phyloP scores from a whole-genome alignment of 306 rosid species.

The Fragaria nilgerrensis region DNA sequence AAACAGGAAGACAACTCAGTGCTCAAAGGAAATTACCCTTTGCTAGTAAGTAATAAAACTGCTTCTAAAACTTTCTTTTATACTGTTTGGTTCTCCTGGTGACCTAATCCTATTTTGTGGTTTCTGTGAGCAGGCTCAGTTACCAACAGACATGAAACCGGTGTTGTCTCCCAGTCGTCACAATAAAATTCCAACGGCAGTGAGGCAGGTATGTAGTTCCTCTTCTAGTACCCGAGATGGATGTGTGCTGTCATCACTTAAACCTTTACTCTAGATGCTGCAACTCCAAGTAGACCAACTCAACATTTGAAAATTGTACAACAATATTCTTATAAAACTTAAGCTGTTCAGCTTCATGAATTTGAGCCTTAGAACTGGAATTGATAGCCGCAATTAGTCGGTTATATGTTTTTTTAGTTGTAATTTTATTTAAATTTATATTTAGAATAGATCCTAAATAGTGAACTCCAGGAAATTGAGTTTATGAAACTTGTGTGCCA shows the following conservation, averaged over 20 bases:
- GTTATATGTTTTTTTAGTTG: background rate
- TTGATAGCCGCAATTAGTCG: background rate
- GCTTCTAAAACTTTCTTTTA: slow-evolving; percentile 18
- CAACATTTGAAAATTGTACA: background rate
- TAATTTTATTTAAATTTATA: background rate
- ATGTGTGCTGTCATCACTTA: background rate
- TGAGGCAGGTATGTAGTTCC: slow-evolving; percentile 77
- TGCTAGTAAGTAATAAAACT: slow-evolving; percentile 63
- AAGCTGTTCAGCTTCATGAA: background rate
- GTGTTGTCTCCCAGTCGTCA: slow-evolving; percentile 61
- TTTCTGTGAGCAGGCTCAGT: slow-evolving; percentile 71
- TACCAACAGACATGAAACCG: slow-evolving; percentile 91
- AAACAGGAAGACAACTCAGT: slow-evolving; percentile 51
- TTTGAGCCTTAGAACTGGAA: background rate
- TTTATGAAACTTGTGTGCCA: background rate
- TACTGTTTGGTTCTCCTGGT: slow-evolving; percentile 25
- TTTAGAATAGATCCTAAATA: background rate
- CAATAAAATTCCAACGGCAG: slow-evolving; percentile 74
- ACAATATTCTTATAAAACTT: background rate
- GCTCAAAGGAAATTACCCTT: slow-evolving; percentile 79
- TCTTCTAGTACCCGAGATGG: background rate
- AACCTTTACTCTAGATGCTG: background rate
- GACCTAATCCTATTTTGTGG: slow-evolving; percentile 31
- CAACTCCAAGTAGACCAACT: background rate
- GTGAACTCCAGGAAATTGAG: background rate